A percentile compares a stretch with the other conserved stretches of the same genome.
Evolutionary conservation across 2,329 filamentous ascomycete species (phyloP).

Genomic region (Colletotrichum orbiculare): DNA sequence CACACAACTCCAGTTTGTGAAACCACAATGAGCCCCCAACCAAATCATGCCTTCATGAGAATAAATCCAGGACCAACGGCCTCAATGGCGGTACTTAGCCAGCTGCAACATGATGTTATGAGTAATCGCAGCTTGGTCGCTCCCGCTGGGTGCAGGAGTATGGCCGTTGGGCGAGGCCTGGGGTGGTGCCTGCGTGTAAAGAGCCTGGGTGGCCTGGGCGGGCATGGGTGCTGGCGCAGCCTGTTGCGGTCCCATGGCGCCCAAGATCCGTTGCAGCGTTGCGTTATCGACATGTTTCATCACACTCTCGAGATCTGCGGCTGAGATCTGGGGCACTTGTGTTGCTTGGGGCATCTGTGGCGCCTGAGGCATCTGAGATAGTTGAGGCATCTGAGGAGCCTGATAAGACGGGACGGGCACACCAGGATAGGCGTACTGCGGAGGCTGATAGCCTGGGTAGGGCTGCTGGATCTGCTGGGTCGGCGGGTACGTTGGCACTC

Average conservation of each 20-base stretch:
- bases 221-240: conserved; percentile 28
- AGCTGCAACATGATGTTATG: conserved; percentile 82
- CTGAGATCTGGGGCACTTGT: not conserved
- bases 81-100: conserved; percentile 70
- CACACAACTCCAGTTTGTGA: conserved; percentile 12
- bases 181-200: conserved; percentile 46
- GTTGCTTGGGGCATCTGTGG: conserved; percentile 41
- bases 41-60: conserved; percentile 31
- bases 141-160: conserved; percentile 38
- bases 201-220: conserved; percentile 39
- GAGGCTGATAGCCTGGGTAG: conserved; percentile 43
- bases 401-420: conserved; percentile 41
- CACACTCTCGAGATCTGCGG: conserved; percentile 69
- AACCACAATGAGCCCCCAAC: conserved; percentile 22
- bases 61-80: not conserved
- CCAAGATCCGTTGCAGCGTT: conserved; percentile 76
- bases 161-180: conserved; percentile 58
- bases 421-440: conserved; percentile 39
- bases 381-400: conserved; percentile 30
- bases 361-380: conserved; percentile 32
- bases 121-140: conserved; percentile 63
- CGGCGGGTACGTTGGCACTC: conserved; percentile 41
- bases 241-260: conserved; percentile 50
- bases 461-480: conserved; percentile 23
- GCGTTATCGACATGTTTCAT: conserved; percentile 76